Base-by-base conservation (phyloP, 2,329 filamentous ascomycete genomes). In the Apiospora koreana region DNA sequence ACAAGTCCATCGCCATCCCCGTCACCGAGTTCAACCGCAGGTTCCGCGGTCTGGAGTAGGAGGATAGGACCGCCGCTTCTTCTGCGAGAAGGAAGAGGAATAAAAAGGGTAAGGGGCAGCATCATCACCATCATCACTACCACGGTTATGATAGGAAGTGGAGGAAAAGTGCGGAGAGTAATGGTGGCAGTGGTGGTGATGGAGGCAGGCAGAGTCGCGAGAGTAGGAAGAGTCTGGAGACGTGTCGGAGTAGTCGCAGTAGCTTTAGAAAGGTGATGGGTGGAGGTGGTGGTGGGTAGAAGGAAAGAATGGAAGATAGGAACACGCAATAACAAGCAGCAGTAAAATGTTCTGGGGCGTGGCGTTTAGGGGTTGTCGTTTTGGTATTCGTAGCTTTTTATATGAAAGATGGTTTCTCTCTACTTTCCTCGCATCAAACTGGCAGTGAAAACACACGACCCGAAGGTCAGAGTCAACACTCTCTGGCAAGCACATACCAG, bases 21-120 rank as follows among this genome's bases (percentile, higher is more conserved):
- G 90, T 91, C 62, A 88, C 90, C 76, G 89, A 92, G 82, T 92
- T 91, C 71, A 92, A 92, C 76, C 84, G 88, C 71, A 83, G 88
- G 73, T 92, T 88, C 74, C 84, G 83, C 76, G 82, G 82, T 12
- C 75, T 83, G 71, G 83, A 83, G 65, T 82, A 72, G 71, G 41
- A 50, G 65, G 50, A 58, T 31, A 25, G 6, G 28, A 7, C 14
- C 2, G 16, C 16, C 1, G 28, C 28, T 10, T 14, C 50, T 45
- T 45, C 42, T 45, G 42, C 42, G 42, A 45, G 42, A 8, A 10
- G 25, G 12, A 16, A n/a, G 1, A n/a, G 7, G 50, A 31, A 14
- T 23, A n/a, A n/a, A n/a, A n/a, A n/a, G n/a, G n/a, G n/a, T n/a
- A 9, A 28, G 28, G 7, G 9, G 46, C 9, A 35, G 1, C 28